Evolutionary conservation across 495 filamentous ascomycete genomes (phyloP), one percentile per base, ranked within the genome.

Genomic region (Lophiotrema nucula): DNA sequence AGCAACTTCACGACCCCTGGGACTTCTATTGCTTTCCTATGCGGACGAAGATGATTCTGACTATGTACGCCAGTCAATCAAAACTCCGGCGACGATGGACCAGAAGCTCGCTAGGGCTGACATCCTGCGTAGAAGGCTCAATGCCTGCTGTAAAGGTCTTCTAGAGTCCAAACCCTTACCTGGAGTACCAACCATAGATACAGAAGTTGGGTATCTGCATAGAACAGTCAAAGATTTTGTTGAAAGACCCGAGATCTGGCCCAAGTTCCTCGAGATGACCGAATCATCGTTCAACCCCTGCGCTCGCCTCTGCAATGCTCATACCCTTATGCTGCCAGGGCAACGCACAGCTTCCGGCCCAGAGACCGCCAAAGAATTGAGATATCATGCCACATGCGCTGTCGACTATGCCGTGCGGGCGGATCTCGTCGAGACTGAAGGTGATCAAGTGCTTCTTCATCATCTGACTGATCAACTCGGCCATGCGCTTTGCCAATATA

Each of bases 141-240:
- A 57, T 23, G 54, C 44, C 3, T 57, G 33, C 31, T 57, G 44
- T 19, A 57, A 49, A 22, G 54, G 54, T n/a, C 54, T 57, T 3
- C 31, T 57, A 10, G 54, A 49, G 43, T 57, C 44, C 13, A 57
- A 33, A 27, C 15, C 35, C 21, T 10, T 2, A 4, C 8, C 13
- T n/a, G 44, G 54, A 3, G 10, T n/a, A n/a, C 11, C 31, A 2
- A 27, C 31, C 21, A 22, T 22, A 5, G 3, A 27, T 1, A 16
- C 54, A 4, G 23, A 28, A 22, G 54, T 57, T 16, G 54, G 45
- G 12, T 57, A 57, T 28, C 45, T 57, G 4, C 44, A 57, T 24
- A 18, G 54, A 4, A 49, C 54, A 0, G 54, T 57, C 4, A 48
- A 57, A 49, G 54, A 57, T 18, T 57, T 49, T 23, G 13, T 57